Conservation (phyloP, 352 stramenopile genomes). For the Phytophthora cryptogea region DNA sequence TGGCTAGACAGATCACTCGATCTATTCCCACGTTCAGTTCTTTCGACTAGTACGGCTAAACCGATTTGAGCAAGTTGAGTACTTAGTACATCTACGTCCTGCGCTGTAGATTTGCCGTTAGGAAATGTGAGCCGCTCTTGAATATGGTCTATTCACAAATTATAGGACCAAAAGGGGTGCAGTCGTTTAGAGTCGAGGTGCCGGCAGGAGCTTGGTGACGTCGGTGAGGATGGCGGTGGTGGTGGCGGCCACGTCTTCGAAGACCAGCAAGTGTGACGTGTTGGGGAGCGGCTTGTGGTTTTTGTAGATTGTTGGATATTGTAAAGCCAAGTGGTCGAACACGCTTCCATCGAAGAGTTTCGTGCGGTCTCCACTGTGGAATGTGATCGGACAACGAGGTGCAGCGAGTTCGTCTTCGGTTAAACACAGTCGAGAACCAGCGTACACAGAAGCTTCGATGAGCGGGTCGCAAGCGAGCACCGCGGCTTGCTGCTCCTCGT, state of each 20-base stretch:
- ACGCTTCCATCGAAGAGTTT: slow-evolving; percentile 27
- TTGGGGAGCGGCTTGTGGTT: slow-evolving; percentile 26
- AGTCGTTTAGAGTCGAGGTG: slow-evolving; percentile 13
- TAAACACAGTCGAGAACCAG: slow-evolving; percentile 21
- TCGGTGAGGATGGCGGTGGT: slow-evolving; percentile 32
- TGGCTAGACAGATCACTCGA: slow-evolving; percentile 20
- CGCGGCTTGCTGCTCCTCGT: slow-evolving; percentile 21
- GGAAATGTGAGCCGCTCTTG: slow-evolving; percentile 24
- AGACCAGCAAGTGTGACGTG: slow-evolving; percentile 47
- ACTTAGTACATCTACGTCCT: no score
- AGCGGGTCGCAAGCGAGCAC: slow-evolving; percentile 42
- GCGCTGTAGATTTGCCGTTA: no score
- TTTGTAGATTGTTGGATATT: slow-evolving; percentile 34
- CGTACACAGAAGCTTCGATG: slow-evolving; percentile 48
- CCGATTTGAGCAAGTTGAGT: no score
- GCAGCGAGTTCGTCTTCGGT: slow-evolving; percentile 34
- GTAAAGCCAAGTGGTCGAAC: slow-evolving; percentile 14
- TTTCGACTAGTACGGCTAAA: slow-evolving; percentile 1
- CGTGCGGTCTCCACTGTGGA: slow-evolving; percentile 38
- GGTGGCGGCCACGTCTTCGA: slow-evolving; percentile 46
- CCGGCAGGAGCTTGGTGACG: slow-evolving; percentile 15
- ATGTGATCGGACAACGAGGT: slow-evolving; percentile 18
- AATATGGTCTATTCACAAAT: slow-evolving; percentile 13
- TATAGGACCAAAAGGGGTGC: not conserved
- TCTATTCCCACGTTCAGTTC: slow-evolving; percentile 24